Base-by-base conservation (phyloP, 805 yeast species). In the Tetrapisispora pingtungensis region DNA sequence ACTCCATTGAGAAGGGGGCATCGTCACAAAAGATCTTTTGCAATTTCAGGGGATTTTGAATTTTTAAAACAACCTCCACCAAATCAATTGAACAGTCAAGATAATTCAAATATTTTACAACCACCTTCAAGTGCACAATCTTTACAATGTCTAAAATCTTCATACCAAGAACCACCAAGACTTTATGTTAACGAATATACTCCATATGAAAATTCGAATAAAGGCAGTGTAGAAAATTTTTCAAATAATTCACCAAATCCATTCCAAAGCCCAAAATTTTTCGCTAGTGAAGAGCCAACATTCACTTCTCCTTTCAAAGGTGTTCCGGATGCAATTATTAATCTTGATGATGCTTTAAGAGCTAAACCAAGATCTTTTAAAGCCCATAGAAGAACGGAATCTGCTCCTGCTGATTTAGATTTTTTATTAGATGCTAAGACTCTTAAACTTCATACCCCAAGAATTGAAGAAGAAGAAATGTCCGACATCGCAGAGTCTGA, bases 31-130 rank as follows among this genome's bases (percentile, higher is more conserved):
- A 68, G 96, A 42, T 86, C 95, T 0, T 88, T 90, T 19, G 95
- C 95, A 0, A 81, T 87, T 7, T 83, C 93, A 8, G 93, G 93
- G 4, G 95, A 87, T 59, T 83, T 85, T 58, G 93, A 84, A 53
- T 65, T 65, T 44, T 52, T 65, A 26, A 42, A 42, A 26, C 45
- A 36, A 27, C 45, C 45, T 3, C 44, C 30, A 22, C 33, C 26
- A 18, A 15, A 17, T 15, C 39, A 36, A 12, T 14, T 12, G 31
- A 10, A 28, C 5, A n/a, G 10, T 12, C 33, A 27, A 27, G 31
- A 26, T 18, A 17, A 24, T 7, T 7, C 18, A 4, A 36, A 27
- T 7, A 10, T 22, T 7, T 31, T 37, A 18, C 40, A 30, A 31
- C 41, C 35, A 12, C 41, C 40, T 18, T 37, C 33, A 26, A 37